Evolutionary conservation across 2,329 filamentous ascomycete genomes (phyloP).

Genomic region (Neopestalotiopsis clavispora): DNA sequence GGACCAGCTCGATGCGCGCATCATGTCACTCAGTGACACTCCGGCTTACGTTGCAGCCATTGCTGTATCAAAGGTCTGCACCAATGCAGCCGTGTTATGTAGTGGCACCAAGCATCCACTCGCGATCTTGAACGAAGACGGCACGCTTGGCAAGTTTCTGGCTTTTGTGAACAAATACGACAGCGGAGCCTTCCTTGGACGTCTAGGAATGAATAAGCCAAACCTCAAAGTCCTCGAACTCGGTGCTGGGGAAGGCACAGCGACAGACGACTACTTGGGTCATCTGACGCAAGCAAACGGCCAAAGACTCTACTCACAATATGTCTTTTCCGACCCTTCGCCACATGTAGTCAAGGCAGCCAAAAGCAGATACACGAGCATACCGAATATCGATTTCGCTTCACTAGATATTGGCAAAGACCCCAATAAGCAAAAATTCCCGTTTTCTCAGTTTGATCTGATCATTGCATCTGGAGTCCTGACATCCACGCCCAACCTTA

Average conservation of each 20-base stretch:
- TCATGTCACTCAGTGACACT: not conserved
- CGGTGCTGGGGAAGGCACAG: not conserved
- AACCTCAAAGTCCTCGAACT: constrained; percentile 7
- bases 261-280: not conserved
- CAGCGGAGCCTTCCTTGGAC: not conserved
- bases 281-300: not conserved
- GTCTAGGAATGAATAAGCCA: not conserved
- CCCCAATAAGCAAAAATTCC: not conserved
- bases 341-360: not conserved
- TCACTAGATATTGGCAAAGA: not conserved
- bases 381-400: not conserved
- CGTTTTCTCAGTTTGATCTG: not conserved
- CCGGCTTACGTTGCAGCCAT: not conserved
- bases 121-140: not conserved
- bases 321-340: not conserved
- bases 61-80: not conserved
- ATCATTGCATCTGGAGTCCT: not conserved
- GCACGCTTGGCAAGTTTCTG: not conserved
- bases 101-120: not conserved
- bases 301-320: not conserved
- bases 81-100: not conserved
- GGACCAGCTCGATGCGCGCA: not conserved
- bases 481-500: not conserved
- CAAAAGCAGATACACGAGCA: not conserved
- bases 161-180: not conserved